Percentiles rank a stretch among this genome's conserved stretches.
These are phyloP conservation scores for Clarireedia monteithiana DNA, from an alignment of 2,329 filamentous ascomycete species.

Conservation along the genomic window DNA sequence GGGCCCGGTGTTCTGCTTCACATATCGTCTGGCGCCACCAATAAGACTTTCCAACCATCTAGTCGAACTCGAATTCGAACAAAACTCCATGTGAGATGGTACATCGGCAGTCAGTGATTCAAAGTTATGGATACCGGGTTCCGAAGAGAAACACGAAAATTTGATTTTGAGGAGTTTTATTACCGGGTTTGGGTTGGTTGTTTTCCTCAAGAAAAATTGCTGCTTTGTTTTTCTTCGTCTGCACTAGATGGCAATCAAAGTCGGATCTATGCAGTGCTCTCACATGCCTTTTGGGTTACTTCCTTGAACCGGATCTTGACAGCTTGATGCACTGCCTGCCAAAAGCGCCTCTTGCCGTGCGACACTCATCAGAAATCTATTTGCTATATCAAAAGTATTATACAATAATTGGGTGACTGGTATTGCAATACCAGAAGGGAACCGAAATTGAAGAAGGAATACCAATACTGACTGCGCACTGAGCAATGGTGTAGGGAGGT, in stretches of 20 bases:
- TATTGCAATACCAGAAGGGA: too few relatives aligned
- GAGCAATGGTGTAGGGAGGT: too few relatives aligned
- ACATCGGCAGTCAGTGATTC: conserved; percentile 1
- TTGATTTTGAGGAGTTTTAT: conserved; percentile 8
- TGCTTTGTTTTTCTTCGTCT: conserved; percentile 22
- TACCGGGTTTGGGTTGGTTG: conserved; percentile 14
- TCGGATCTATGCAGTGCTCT: conserved; percentile 26
- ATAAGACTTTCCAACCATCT: not conserved
- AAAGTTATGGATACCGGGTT: conserved; percentile 11
- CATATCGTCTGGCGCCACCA: conserved; percentile 11
- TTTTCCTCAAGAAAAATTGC: conserved; percentile 18
- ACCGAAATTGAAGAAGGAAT: too few relatives aligned
- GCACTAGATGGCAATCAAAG: conserved; percentile 29
- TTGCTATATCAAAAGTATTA: not conserved
- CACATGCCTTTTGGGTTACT: conserved; percentile 15
- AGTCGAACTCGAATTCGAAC: not conserved
- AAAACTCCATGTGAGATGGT: not conserved
- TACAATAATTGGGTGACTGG: not conserved
- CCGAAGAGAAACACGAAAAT: conserved; percentile 4
- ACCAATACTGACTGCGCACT: too few relatives aligned
- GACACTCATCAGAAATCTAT: not conserved
- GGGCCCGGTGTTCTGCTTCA: conserved; percentile 29
- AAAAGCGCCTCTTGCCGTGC: conserved; percentile 5
- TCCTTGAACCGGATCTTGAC: conserved; percentile 5
- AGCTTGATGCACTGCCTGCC: not conserved